Evolutionary conservation across 2,329 filamentous ascomycete species (phyloP), one percentile per base, ranked within the genome.

Genomic region (Pseudogymnoascus sp.): DNA sequence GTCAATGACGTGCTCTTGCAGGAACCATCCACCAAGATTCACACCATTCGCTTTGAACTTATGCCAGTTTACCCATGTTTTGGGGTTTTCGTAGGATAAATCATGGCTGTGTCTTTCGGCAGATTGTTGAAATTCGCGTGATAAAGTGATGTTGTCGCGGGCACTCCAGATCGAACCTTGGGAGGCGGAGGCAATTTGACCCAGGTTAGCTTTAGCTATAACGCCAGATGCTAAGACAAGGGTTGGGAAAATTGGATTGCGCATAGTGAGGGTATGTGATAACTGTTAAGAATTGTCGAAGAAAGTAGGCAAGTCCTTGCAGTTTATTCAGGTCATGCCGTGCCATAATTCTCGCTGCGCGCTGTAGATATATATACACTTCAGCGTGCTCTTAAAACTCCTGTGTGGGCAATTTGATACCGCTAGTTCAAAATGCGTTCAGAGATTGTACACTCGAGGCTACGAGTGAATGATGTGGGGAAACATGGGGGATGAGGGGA

Each of bases 21-120:
- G 68, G 7, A 76, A 64, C 74, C 73, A 76, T 40, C 71, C 71
- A 29, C 73, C 72, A 15, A 75, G 70, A 29, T 73, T 74, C 44
- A 63, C 65, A 19, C 68, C 67, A 50, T 66, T 66, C 17, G 56
- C 66, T 56, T 67, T 67, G 65, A 66, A 69, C 0, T 60, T 66
- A 17, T 37, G 63, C 68, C 67, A 69, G 64, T 69, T 26, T n/a
- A 40, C 37, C 37, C 37, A 40, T 17, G 17, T n/a, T 40, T 2
- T 17, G 1, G 37, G 37, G 37, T 17, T 40, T n/a, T 40, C 17
- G 37, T 17, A 40, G 37, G n/a, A 40, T 40, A 40, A 40, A 40
- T 17, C 37, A 40, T 40, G n/a, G n/a, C 37, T 40, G 37, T 40
- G 6, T 40, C 37, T 40, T 17, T 40, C 37, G 7, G n/a, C 37